Conservation (phyloP, 2,329 filamentous ascomycete genomes). For the Zymoseptoria tritici region DNA sequence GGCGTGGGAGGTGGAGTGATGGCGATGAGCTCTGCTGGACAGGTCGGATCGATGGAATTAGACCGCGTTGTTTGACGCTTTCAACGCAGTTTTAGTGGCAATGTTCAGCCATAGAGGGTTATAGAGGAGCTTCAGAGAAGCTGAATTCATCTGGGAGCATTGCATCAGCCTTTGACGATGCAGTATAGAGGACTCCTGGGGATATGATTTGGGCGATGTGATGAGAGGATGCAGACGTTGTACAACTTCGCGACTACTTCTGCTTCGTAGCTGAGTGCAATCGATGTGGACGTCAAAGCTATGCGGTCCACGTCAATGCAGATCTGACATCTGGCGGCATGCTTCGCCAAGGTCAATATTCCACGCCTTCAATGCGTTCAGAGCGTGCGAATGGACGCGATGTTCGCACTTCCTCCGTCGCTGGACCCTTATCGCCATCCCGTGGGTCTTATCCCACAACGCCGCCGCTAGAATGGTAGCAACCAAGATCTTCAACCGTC, state of each 20-base stretch:
- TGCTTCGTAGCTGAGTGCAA: background rate
- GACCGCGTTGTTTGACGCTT: background rate
- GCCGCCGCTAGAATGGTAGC: background rate
- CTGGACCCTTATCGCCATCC: background rate
- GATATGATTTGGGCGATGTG: background rate
- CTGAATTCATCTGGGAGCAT: background rate
- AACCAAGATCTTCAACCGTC: constrained; percentile 52
- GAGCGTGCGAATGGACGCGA: background rate
- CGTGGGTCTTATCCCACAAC: background rate
- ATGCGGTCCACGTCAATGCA: background rate
- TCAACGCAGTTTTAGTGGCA: background rate
- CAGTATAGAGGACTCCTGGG: background rate
- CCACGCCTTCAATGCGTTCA: background rate
- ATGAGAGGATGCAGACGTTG: background rate
- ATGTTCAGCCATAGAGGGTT: background rate
- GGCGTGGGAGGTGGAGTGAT: background rate
- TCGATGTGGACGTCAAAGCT: background rate
- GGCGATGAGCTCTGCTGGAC: background rate
- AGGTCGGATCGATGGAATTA: background rate
- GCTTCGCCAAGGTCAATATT: background rate
- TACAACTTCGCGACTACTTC: background rate
- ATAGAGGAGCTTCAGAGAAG: background rate
- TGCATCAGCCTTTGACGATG: background rate
- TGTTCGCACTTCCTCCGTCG: background rate
- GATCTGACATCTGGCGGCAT: background rate